Evolutionary conservation across 2,329 filamentous ascomycete species (phyloP).

Genomic region (Arthrobotrys pseudoclavata): DNA sequence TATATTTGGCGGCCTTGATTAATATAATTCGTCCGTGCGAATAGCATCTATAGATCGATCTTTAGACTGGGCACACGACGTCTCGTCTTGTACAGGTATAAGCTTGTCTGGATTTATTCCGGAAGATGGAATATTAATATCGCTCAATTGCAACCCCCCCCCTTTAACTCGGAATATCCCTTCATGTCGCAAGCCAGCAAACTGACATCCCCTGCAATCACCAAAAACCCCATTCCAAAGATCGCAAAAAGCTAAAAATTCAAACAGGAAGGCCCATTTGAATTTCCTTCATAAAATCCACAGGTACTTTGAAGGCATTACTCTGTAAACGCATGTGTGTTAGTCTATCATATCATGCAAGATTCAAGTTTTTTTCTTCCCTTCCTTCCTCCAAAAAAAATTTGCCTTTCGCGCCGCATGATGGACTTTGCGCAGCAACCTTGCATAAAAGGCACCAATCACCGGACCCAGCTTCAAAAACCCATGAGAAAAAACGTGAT

Average conservation of each 20-base stretch:
- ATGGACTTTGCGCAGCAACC: constrained; percentile 20
- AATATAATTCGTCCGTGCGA: background rate
- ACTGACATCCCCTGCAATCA: background rate
- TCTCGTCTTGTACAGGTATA: too few species aligned
- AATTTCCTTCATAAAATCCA: too few species aligned
- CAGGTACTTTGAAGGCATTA: too few species aligned
- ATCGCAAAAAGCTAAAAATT: too few species aligned
- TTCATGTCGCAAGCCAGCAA: background rate
- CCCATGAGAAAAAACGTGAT: constrained; percentile 48
- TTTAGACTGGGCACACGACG: too few species aligned
- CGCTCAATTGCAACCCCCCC: constrained; percentile 13
- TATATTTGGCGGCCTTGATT: background rate
- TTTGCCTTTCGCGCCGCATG: constrained; percentile 1
- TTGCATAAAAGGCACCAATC: constrained; percentile 55
- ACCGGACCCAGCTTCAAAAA: constrained; percentile 37
- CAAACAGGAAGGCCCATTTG: too few species aligned
- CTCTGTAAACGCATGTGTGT: constrained; percentile 22
- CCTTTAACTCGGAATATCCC: background rate
- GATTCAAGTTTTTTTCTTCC: constrained; percentile 4
- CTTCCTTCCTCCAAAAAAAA: background rate
- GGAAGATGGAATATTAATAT: constrained; percentile 16
- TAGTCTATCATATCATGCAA: constrained; percentile 18
- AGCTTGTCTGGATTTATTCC: too few species aligned
- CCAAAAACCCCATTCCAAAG: too few species aligned
- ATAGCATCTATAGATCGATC: background rate